phyloP scores from a whole-genome alignment of 2,329 filamentous ascomycete species.

The Coleophoma cylindrospora region DNA sequence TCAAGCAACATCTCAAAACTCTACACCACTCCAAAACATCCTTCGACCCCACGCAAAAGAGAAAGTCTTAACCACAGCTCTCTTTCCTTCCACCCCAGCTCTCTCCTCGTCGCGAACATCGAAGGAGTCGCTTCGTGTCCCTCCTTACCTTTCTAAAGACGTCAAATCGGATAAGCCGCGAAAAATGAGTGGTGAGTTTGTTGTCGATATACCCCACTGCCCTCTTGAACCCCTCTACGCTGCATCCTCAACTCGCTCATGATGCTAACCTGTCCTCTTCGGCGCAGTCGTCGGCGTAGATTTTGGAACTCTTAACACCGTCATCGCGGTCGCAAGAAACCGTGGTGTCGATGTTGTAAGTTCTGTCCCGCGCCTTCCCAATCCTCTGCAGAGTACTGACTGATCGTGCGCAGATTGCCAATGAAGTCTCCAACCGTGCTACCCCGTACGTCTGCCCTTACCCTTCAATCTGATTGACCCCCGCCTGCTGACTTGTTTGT shows the following conservation, averaged over 20 bases:
- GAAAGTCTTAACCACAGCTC: neutral
- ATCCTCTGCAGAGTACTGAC: conserved; percentile 16
- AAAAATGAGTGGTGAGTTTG: conserved; percentile 18
- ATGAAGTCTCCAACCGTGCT: conserved; percentile 97
- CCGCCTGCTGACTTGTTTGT: conserved; percentile 2
- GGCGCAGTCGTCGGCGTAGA: conserved; percentile 44
- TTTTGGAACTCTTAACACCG: conserved; percentile 94
- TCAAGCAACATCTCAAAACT: neutral
- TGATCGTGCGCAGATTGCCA: conserved; percentile 69
- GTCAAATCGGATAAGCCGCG: conserved; percentile 3
- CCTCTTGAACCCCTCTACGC: too few relatives aligned
- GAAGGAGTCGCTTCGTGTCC: too few relatives aligned
- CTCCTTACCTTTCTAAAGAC: neutral
- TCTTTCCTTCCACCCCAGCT: neutral
- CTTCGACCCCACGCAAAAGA: neutral
- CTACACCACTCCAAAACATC: neutral
- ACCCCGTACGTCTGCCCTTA: conserved; percentile 72
- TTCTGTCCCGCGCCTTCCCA: conserved; percentile 28
- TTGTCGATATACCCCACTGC: too few relatives aligned
- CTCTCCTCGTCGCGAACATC: neutral
- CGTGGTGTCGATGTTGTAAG: conserved; percentile 97
- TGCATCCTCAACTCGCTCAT: conserved; percentile 3
- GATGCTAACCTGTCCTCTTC: conserved; percentile 5
- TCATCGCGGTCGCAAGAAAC: conserved; percentile 95
- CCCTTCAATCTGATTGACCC: neutral